These are phyloP conservation scores for Metarhizium brunneum DNA, from an alignment of 2,329 filamentous ascomycete genomes.

Conservation along the genomic window DNA sequence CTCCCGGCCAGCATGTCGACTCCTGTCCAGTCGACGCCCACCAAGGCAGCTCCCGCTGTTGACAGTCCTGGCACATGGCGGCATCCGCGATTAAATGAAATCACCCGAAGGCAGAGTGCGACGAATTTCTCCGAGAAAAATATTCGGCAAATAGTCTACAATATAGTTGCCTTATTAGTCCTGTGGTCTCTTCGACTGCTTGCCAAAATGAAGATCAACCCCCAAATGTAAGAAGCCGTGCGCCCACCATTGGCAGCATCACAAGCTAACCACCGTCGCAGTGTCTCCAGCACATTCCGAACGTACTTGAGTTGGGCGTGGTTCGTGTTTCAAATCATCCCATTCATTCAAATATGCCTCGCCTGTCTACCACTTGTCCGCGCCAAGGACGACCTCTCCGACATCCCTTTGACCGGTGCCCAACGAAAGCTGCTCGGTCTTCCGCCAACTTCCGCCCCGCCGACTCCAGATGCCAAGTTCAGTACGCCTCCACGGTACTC, in stretches of 20 bases:
- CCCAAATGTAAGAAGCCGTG: constrained; percentile 24
- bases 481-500: constrained; percentile 83
- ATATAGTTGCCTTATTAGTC: constrained; percentile 39
- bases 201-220: constrained; percentile 25
- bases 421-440: constrained; percentile 82
- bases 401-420: constrained; percentile 70
- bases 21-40: constrained; percentile 25
- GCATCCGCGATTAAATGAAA: constrained; percentile 82
- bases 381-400: constrained; percentile 66
- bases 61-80: constrained; percentile 75
- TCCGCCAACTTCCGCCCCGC: constrained; percentile 50
- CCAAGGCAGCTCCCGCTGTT: constrained; percentile 28
- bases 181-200: constrained; percentile 27
- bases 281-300: constrained; percentile 22
- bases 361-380: constrained; percentile 66
- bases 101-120: constrained; percentile 69
- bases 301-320: constrained; percentile 34
- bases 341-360: constrained; percentile 60
- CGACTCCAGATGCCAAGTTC: constrained; percentile 60
- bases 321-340: constrained; percentile 43
- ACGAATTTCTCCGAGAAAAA: constrained; percentile 73
- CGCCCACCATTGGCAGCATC: constrained; percentile 9
- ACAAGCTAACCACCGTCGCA: constrained; percentile 9
- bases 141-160: constrained; percentile 59
- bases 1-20: constrained; percentile 18